Evolutionary conservation across 331 rosid genomes (phyloP), one percentile per base, ranked within the genome.

Genomic region (Saraca asoca): DNA sequence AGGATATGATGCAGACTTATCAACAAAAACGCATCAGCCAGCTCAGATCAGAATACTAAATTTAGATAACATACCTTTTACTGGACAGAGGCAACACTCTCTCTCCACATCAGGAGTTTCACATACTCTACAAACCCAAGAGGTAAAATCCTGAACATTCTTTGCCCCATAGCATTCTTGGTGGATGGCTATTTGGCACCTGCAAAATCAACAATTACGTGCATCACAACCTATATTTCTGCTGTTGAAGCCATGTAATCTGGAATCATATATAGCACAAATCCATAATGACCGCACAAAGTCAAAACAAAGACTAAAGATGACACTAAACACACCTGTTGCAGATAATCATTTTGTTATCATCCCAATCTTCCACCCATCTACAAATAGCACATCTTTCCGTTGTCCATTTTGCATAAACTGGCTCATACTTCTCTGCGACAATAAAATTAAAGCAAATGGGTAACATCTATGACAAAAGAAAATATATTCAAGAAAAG

Each of bases 361-460:
- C 96, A 31, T 94, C 97, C 92, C 95, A 94, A 78, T 94, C 99
- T 80, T 90, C 99, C 66, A 90, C 95, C 99, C 99, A 90, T 90
- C 99, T 88, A 64, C 99, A 94, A 77, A 94, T 63, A 0, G 99
- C 99, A 77, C 99, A 94, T 79, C 96, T 81, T 85, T 94, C 99
- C 5, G 92, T 88, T 5, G 99, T 94, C 97, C 99, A 94, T 81
- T 90, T 94, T 75, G 82, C 90, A 77, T 51, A 71, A 58, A 86
- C 82, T 12, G 97, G 99, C 81, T 90, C 96, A 64, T 90, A 94
- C 72, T 77, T 86, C 71, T 83, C 98, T 87, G 97, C 62, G 54
- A 69, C 61, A 82, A 49, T 48, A 69, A 70, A 65, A 38, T 68
- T 19, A 63, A 66, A 62, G 34, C 31, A 62, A 34, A 55, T 67